phyloP scores from a whole-genome alignment of 2,329 filamentous ascomycete species.

The Magnaporthiopsis poae region DNA sequence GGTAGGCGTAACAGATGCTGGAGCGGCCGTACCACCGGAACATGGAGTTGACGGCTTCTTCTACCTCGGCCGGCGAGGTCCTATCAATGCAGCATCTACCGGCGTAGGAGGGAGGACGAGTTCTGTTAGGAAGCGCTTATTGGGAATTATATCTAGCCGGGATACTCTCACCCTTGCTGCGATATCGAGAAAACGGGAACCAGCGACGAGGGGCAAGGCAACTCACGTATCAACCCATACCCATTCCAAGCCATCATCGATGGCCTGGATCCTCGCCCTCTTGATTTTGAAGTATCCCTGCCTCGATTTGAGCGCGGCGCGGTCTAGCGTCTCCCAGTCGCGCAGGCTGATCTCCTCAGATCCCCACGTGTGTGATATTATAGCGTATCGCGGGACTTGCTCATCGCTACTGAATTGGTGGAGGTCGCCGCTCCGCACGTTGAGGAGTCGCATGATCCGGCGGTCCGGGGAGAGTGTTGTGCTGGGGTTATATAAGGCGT shows the following conservation, averaged over 20 bases:
- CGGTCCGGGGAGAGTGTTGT: no score
- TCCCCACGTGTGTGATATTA: slow-evolving; percentile 12
- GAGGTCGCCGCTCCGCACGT: slow-evolving; percentile 5
- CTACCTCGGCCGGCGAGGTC: neutral
- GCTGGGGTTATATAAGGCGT: no score
- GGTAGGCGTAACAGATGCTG: slow-evolving; percentile 11
- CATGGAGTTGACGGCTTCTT: slow-evolving; percentile 11
- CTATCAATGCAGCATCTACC: slow-evolving; percentile 10
- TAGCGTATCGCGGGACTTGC: slow-evolving; percentile 8
- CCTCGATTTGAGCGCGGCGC: neutral
- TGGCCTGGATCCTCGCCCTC: slow-evolving; percentile 3
- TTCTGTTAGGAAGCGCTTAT: neutral
- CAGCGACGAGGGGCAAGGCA: neutral
- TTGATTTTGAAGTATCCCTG: slow-evolving; percentile 8
- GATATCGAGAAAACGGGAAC: neutral
- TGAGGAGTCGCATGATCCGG: slow-evolving; percentile 6
- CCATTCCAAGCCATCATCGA: slow-evolving; percentile 7
- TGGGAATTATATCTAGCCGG: neutral
- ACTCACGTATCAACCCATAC: slow-evolving; percentile 8
- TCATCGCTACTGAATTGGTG: neutral
- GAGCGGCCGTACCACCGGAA: slow-evolving; percentile 11
- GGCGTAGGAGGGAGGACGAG: neutral
- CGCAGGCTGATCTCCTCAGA: slow-evolving; percentile 12
- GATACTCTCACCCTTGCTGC: neutral
- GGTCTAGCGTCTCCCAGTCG: slow-evolving; percentile 4